phyloP scores from a whole-genome alignment of 108 stramenopile species.

The Nitzschia sp. region DNA sequence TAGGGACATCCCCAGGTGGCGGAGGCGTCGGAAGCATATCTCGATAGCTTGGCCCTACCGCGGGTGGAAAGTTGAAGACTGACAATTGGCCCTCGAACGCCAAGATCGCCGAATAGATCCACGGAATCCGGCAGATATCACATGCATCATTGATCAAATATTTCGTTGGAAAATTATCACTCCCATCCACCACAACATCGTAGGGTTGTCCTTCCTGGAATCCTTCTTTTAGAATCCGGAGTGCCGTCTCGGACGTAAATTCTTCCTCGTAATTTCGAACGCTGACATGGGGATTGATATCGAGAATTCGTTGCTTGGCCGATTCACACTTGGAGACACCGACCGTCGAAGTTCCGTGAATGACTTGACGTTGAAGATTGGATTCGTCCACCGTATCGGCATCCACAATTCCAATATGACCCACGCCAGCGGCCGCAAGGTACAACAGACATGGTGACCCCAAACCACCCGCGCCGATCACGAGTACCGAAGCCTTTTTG shows the following conservation, averaged over 20 bases:
- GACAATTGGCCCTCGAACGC: constrained; percentile 94
- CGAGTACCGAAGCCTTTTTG: constrained; percentile 77
- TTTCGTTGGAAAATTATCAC: constrained; percentile 96
- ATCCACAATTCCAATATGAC: constrained; percentile 90
- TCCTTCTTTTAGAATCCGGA: constrained; percentile 62
- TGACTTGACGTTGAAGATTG: constrained; percentile 95
- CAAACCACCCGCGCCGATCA: constrained; percentile 95
- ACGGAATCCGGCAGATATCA: constrained; percentile 73
- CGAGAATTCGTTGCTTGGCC: constrained; percentile 59
- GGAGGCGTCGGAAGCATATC: constrained; percentile 91
- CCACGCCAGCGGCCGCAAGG: constrained; percentile 92
- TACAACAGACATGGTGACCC: constrained; percentile 88
- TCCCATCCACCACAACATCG: constrained; percentile 91
- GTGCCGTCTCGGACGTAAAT: constrained; percentile 75
- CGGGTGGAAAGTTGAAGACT: constrained; percentile 67
- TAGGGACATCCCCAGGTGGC: constrained; percentile 89
- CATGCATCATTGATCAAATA: constrained; percentile 96
- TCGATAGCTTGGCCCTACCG: constrained; percentile 83
- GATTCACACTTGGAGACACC: constrained; percentile 84
- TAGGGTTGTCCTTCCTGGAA: constrained; percentile 43
- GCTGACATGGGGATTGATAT: constrained; percentile 85
- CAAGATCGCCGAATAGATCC: constrained; percentile 92
- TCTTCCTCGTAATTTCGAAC: constrained; percentile 74
- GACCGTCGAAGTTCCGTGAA: constrained; percentile 84
- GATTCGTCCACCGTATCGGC: constrained; percentile 91